Conservation (phyloP, 805 yeast species). For the Kazachstania psychrophila region DNA sequence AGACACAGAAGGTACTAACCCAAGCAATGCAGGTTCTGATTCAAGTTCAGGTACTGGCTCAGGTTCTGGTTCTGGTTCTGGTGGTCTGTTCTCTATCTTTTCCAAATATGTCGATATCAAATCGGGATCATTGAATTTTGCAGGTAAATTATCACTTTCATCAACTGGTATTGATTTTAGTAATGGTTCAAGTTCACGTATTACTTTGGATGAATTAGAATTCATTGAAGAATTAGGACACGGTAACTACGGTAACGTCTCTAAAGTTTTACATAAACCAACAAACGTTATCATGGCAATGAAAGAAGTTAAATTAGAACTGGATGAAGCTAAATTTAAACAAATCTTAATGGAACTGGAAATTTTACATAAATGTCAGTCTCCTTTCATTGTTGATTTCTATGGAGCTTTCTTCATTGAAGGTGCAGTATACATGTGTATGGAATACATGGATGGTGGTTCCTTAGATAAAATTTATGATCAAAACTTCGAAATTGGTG, state of each 20-base stretch:
- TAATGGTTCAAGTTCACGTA: conserved; percentile 78
- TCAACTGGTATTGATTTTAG: conserved; percentile 88
- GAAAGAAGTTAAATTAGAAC: conserved; percentile 89
- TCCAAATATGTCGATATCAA: conserved; percentile 84
- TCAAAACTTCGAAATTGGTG: conserved; percentile 35
- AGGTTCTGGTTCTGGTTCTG: conserved; percentile 21
- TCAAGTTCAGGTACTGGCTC: conserved; percentile 12
- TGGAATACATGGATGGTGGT: conserved; percentile 97
- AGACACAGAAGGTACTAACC: conserved; percentile 25
- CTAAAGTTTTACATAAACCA: conserved; percentile 87
- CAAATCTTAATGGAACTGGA: conserved; percentile 96
- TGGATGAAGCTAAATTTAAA: conserved; percentile 87
- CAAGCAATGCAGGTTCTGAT: conserved; percentile 10
- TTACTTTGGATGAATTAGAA: conserved; percentile 75
- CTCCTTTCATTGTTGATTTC: conserved; percentile 89
- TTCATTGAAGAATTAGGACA: conserved; percentile 83
- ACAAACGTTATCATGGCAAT: conserved; percentile 91
- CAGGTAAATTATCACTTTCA: conserved; percentile 87
- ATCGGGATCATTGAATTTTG: conserved; percentile 83
- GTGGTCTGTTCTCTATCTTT: conserved; percentile 71
- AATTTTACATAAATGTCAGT: conserved; percentile 80
- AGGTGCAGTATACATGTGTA: conserved; percentile 97
- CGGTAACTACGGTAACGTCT: conserved; percentile 94
- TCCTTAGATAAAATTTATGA: conserved; percentile 81
- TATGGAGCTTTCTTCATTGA: conserved; percentile 96